Evolutionary conservation across 2,329 filamentous ascomycete genomes (phyloP), one percentile per base, ranked within the genome.

Genomic region (Thermoascus crustaceus): DNA sequence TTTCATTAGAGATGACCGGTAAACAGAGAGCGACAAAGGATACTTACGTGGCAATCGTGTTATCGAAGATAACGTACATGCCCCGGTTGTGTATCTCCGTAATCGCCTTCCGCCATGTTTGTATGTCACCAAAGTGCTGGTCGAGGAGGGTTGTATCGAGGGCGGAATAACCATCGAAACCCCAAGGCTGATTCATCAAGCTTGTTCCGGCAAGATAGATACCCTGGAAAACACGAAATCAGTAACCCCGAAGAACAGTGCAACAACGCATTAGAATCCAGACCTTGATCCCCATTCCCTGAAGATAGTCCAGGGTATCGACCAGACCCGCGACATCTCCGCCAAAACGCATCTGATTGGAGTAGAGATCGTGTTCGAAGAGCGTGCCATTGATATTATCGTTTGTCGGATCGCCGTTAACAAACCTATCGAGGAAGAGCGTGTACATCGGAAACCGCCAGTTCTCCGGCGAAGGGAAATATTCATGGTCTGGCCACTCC

Each of bases 381-480:
- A 65, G 43, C 0, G 76, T 79, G 7, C 66, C 70, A 50, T 80
- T 80, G 27, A 69, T 68, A 46, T 80, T 71, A 50, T 81, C 76
- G 49, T 81, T 81, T 2, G 63, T 65, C 5, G 77, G 76, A 46
- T 81, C 72, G 13, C 77, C 77, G 46, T 81, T 80, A 26, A 78
- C 75, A 47, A 73, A 81, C 40, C 75, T 64, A 52, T 81, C 77
- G 7, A 79, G 56, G 49, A 79, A 78, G 30, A 81, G 59, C 6
- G 75, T 78, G 52, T 82, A 82, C 49, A 80, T 74, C 0, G 78
- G 78, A 41, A 81, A 71, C 17, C 78, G 67, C 78, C 78, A 82
- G 45, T 75, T 80, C 0, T 61, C 52, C 1, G 78, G 77, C 13
- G 76, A 80, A 0, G 63, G 57, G 11, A 58, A 52, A 44, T 73